Evolutionary conservation across 371 early-diverging fungal species (phyloP), one percentile per base, ranked within the genome.

Genomic region (Thermomucor indicae-seudaticae): DNA sequence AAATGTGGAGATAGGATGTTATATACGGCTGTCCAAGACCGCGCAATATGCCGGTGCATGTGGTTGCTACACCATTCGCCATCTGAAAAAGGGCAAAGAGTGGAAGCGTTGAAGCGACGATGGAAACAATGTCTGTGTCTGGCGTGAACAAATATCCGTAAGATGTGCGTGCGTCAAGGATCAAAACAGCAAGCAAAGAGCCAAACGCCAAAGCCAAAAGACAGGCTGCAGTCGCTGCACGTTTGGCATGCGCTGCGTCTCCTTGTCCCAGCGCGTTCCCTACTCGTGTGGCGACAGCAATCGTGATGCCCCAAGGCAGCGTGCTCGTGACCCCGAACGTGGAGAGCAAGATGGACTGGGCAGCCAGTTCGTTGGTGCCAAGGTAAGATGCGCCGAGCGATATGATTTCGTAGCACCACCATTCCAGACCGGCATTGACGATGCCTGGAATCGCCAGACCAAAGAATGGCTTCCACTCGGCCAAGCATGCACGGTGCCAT

Each of bases 51-150:
- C 86, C 84, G 5, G 79, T 78, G 17, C 76, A 69, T 14, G 80
- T 72, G 31, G 72, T 69, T 25, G 74, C 78, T 3, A 79, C 40
- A 2, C 78, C 78, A 52, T 86, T 84, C 6, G 75, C 65, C 49
- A 93, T 67, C 62, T 96, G 96, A 69, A 88, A 93, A 30, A 88
- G 42, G 0, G 93, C 90, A 24, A 78, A 86, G 4, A 90, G 52
- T 0, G 94, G 94, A 49, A 93, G 62, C 24, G 93, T 75, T 28
- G 48, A 46, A 1, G 88, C 83, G 6, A 92, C 90, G 10, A 83
- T 61, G 6, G 41, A 59, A 30, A 91, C 71, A 4, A 96, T 91
- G 1, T 75, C 74, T 1, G 50, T 54, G 53, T 93, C 91, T 14
- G 78, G 70, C 28, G 82, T 83, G 64, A 89, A 91, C 34, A 89